Percentiles rank a stretch among this genome's conserved stretches.
Conservation (phyloP, 352 stramenopile species). For the Sclerospora graminicola region DNA sequence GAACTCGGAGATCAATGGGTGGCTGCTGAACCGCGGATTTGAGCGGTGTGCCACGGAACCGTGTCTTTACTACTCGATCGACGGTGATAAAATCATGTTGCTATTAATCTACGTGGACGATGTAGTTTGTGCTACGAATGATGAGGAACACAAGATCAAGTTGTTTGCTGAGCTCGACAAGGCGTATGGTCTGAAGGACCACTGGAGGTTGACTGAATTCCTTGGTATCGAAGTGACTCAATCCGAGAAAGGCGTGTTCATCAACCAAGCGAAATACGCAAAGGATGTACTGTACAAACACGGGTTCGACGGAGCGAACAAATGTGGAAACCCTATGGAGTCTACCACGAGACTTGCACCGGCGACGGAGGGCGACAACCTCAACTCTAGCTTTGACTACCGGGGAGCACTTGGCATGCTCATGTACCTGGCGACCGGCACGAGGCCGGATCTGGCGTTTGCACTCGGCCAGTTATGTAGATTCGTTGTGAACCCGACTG, state of each 20-base stretch:
- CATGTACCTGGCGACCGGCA: slow-evolving; percentile 23
- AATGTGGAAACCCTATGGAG: slow-evolving; percentile 7
- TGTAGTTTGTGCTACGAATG: slow-evolving; percentile 16
- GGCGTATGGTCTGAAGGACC: slow-evolving; percentile 19
- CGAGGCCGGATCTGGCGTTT: slow-evolving; percentile 14
- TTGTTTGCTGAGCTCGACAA: slow-evolving; percentile 10
- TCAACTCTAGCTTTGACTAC: slow-evolving; percentile 4
- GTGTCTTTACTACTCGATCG: slow-evolving; percentile 10
- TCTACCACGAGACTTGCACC: slow-evolving; percentile 2
- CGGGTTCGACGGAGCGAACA: slow-evolving; percentile 2
- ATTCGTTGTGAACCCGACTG: slow-evolving; percentile 7
- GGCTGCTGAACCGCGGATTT: slow-evolving; percentile 7
- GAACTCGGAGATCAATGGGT: slow-evolving; percentile 12
- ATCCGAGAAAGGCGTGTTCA: not conserved
- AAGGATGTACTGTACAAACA: slow-evolving; percentile 3
- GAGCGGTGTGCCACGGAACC: slow-evolving; percentile 6
- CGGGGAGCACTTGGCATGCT: slow-evolving; percentile 8
- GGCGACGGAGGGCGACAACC: not conserved
- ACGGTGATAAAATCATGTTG: slow-evolving; percentile 5
- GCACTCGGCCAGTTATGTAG: slow-evolving; percentile 16
- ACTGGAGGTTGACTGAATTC: slow-evolving; percentile 7
- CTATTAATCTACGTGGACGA: slow-evolving; percentile 19
- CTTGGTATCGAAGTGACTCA: slow-evolving; percentile 9
- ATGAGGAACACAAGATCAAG: slow-evolving; percentile 6
- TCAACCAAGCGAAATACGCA: not conserved